A percentile compares a stretch with the other conserved stretches of the same genome.
Evolutionary conservation across 768 basidiomycete species (phyloP).

Genomic region (Rhizopogon rudus): DNA sequence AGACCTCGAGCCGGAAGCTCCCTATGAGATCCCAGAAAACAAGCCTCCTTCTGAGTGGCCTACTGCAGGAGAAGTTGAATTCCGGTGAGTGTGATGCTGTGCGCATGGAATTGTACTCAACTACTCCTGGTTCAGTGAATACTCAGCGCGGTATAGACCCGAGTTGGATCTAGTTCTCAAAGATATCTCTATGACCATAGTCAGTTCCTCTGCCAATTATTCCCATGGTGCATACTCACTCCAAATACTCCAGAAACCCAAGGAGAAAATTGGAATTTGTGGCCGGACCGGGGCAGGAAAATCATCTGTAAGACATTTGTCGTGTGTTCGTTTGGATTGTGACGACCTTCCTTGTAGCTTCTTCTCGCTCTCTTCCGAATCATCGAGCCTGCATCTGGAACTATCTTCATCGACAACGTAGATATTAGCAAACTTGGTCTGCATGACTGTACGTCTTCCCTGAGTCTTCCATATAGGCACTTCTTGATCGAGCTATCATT

Average conservation of each 20-base stretch:
- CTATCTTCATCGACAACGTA: slow-evolving; percentile 67
- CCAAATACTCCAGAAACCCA: slow-evolving; percentile 47
- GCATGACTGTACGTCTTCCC: slow-evolving; percentile 37
- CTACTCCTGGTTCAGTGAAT: slow-evolving; percentile 38
- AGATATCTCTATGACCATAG: slow-evolving; percentile 66
- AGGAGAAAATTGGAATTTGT: slow-evolving; percentile 88
- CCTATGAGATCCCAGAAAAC: slow-evolving; percentile 57
- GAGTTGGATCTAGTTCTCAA: slow-evolving; percentile 80
- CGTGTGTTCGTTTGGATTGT: background rate
- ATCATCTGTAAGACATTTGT: slow-evolving; percentile 49
- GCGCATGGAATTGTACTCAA: background rate
- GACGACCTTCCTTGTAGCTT: slow-evolving; percentile 30
- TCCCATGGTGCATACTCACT: slow-evolving; percentile 1
- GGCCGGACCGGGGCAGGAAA: slow-evolving; percentile 81
- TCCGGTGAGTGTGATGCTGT: slow-evolving; percentile 43
- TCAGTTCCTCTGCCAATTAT: slow-evolving; percentile 23
- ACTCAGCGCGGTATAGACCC: slow-evolving; percentile 75
- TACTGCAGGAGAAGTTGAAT: slow-evolving; percentile 63
- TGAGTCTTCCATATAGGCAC: background rate
- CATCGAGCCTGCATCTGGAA: slow-evolving; percentile 63
- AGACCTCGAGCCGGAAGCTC: slow-evolving; percentile 67
- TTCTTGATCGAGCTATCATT: background rate
- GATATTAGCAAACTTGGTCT: slow-evolving; percentile 76
- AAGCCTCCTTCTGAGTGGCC: slow-evolving; percentile 69
- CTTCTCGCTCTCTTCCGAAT: slow-evolving; percentile 74